These are phyloP conservation scores for Boletus rufocinnamomeus DNA, from an alignment of 768 basidiomycete species.

Conservation along the genomic window DNA sequence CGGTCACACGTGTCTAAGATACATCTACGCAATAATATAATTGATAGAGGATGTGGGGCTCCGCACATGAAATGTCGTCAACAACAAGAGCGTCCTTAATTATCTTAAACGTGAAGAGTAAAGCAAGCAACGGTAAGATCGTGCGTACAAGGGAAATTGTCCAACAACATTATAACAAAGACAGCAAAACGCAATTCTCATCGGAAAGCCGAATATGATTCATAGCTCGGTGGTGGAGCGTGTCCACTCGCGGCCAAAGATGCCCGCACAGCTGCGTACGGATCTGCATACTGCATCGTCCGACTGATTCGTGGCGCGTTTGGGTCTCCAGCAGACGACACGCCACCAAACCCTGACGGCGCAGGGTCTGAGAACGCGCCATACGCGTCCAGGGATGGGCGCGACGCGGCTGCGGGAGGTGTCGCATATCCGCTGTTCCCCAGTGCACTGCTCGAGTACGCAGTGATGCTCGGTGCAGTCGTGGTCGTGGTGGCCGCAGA, in stretches of 20 bases:
- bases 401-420: slow-evolving; percentile 40
- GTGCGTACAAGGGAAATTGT: slow-evolving; percentile 14
- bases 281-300: slow-evolving; percentile 94
- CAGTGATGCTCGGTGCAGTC: slow-evolving; percentile 29
- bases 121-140: slow-evolving; percentile 13
- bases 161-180: slow-evolving; percentile 1
- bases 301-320: slow-evolving; percentile 63
- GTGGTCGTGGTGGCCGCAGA: slow-evolving; percentile 35
- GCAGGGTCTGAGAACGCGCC: slow-evolving; percentile 90
- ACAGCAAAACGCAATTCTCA: slow-evolving; percentile 22
- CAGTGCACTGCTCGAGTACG: slow-evolving; percentile 23
- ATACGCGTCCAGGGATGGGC: slow-evolving; percentile 83
- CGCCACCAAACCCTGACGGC: slow-evolving; percentile 67
- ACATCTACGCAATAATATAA: slow-evolving; percentile 16
- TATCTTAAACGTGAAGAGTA: slow-evolving; percentile 10
- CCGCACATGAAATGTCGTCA: slow-evolving; percentile 5
- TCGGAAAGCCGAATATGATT: slow-evolving; percentile 53
- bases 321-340: slow-evolving; percentile 34
- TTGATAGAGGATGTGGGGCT: slow-evolving; percentile 8
- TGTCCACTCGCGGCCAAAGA: slow-evolving; percentile 41
- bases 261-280: slow-evolving; percentile 80
- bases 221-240: slow-evolving; percentile 52
- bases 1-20: slow-evolving; percentile 5
- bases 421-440: slow-evolving; percentile 31
- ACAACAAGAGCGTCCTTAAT: slow-evolving; percentile 15